Evolutionary conservation across 1,139 yeast genomes (phyloP), one percentile per base, ranked within the genome.

Genomic region (Saccharomyces pastorianus): DNA sequence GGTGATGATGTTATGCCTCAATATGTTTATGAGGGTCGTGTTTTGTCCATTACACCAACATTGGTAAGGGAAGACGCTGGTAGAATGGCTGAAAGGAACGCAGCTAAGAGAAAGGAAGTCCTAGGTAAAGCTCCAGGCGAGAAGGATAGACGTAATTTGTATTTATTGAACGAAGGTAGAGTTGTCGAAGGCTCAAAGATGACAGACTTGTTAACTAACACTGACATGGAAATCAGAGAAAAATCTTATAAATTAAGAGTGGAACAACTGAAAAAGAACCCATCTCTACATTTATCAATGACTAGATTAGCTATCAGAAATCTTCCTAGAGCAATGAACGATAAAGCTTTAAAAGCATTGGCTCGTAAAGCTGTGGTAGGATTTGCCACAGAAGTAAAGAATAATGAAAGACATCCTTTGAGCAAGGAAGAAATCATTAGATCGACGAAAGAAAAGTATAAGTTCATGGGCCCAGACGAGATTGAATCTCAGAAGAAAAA

Each of bases 361-460:
- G 97, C 95, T 46, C 84, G 99, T 72, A 88, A 88, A 69, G 98
- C 96, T 0, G 90, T 93, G 54, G 97, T 93, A 29, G 87, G 87
- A 64, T 93, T 93, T 75, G 98, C 98, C n/a, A 87, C 82, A 38
- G 97, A 91, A 67, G 97, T 87, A 5, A 85, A 81, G 63, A 80
- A 82, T 47, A 84, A 76, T 8, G 72, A 75, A 57, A 82, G 99
- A 72, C 96, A 88, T 64, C 88, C 96, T 14, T 76, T 93, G 53
- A 85, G 91, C 28, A 88, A 88, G 70, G 99, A 95, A 72, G 99
- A 93, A 73, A 73, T 86, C 25, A 78, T 76, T 54, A 82, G 98
- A 67, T 90, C 98, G 1, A 79, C 82, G 7, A 84, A 83, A 61
- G 82, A 79, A 62, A 85, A 84, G 64, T 79, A 79, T 49, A 77